Base-by-base conservation (phyloP, 1,284 basidiomycete genomes). In the Ustilago tritici region DNA sequence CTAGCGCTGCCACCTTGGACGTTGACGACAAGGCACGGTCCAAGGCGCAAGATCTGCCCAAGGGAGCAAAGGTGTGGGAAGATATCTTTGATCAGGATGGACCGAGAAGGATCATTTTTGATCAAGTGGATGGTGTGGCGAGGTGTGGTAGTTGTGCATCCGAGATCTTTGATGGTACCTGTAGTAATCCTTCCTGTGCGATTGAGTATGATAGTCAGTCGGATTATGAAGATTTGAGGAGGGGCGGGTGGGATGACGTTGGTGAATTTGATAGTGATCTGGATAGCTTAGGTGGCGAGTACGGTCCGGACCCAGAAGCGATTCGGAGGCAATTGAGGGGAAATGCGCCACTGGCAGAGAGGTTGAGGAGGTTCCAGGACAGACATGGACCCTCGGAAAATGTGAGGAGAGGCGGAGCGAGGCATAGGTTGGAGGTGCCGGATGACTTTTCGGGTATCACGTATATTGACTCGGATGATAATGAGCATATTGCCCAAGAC, bases 161-260 rank as follows among this genome's bases (percentile, higher is more conserved):
- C 19, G 84, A 85, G 74, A 80, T 85, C 59, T 59, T 76, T n/a
- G 77, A 81, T 6, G 78, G 80, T 2, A 31, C 53, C 2, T 85
- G 84, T 57, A 72, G 73, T 23, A 82, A 84, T 46, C 69, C 71
- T 14, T 65, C 61, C 31, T 84, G 83, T 36, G 65, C 15, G 17
- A 76, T 76, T 63, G 68, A 68, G 66, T 83, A 73, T 36, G 80
- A 74, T 23, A 65, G 56, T 19, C 15, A 62, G 7, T 68, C 68
- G 53, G 73, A 70, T 41, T 66, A 68, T 23, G 65, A 61, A 34
- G 68, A 53, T 31, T 19, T 65, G 23, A 55, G 59, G n/a, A 55
- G 62, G 2, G 34, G 54, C 11, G 60, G 64, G n/a, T 71, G 36
- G 23, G 65, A 70, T 36, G 61, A 70, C 28, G 35, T 66, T 38